A percentile compares a stretch with the other conserved stretches of the same genome.
These are phyloP conservation scores for Graphilbum fragrans DNA, from an alignment of 2,329 filamentous ascomycete genomes.

Conservation along the genomic window DNA sequence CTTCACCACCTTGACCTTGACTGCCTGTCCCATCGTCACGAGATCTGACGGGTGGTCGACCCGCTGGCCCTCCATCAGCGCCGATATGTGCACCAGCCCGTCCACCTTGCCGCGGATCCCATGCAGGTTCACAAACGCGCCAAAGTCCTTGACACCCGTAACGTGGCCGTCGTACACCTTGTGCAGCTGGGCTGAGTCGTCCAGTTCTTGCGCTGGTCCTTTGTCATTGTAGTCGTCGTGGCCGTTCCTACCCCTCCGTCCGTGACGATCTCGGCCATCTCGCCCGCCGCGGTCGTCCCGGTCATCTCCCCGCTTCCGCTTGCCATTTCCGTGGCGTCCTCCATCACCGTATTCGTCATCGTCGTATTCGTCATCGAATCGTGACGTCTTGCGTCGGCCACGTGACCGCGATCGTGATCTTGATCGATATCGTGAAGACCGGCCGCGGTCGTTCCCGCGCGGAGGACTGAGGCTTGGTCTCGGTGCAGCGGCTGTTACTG, in stretches of 20 bases:
- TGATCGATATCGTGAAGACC: slow-evolving; percentile 27
- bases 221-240: slow-evolving; percentile 31
- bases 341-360: background rate
- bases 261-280: background rate
- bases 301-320: slow-evolving; percentile 24
- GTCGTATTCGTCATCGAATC: slow-evolving; percentile 14
- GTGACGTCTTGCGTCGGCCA: slow-evolving; percentile 23
- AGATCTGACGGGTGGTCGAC: slow-evolving; percentile 90
- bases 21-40: slow-evolving; percentile 63
- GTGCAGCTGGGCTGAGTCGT: slow-evolving; percentile 67
- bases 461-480: slow-evolving; percentile 25
- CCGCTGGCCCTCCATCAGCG: slow-evolving; percentile 70
- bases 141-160: slow-evolving; percentile 90
- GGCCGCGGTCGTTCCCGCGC: slow-evolving; percentile 15
- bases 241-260: slow-evolving; percentile 11
- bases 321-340: slow-evolving; percentile 18
- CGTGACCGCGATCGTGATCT: slow-evolving; percentile 29
- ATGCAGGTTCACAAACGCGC: slow-evolving; percentile 85
- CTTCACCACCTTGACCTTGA: slow-evolving; percentile 88
- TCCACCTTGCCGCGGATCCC: slow-evolving; percentile 82
- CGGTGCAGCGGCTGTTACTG: no score
- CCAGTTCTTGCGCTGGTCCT: slow-evolving; percentile 29
- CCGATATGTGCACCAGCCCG: slow-evolving; percentile 86
- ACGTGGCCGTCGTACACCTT: slow-evolving; percentile 88
- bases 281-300: background rate